phyloP scores from a whole-genome alignment of 202 grass and related monocot genomes.

The Sporobolus alterniflorus region DNA sequence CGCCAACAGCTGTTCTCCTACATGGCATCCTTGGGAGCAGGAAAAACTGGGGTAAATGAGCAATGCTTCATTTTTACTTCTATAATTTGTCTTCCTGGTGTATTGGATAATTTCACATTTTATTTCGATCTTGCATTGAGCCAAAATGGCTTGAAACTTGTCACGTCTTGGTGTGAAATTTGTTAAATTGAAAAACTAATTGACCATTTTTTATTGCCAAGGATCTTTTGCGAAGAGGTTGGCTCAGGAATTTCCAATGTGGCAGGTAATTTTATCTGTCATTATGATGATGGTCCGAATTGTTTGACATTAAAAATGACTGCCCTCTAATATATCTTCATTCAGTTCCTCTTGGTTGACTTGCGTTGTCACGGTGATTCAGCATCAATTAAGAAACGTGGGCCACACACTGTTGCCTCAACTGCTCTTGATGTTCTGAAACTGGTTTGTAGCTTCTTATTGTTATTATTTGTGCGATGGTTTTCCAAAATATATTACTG shows the following conservation, averaged over 20 bases:
- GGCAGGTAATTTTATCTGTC: slow-evolving; percentile 67
- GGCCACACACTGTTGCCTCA: slow-evolving; percentile 82
- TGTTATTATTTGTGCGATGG: not conserved
- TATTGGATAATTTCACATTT: not conserved
- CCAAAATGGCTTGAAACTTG: not conserved
- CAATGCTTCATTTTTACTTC: not conserved
- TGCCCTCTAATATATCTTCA: slow-evolving; percentile 15
- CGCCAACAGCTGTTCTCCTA: slow-evolving; percentile 95
- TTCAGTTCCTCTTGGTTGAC: slow-evolving; percentile 99
- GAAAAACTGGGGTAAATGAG: slow-evolving; percentile 95
- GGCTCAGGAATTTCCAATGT: slow-evolving; percentile 98
- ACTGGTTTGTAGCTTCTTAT: slow-evolving; percentile 59
- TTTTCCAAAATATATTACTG: slow-evolving; percentile 8
- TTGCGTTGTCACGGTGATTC: slow-evolving; percentile 94
- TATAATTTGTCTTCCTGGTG: slow-evolving; percentile 1
- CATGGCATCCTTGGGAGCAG: slow-evolving; percentile 94
- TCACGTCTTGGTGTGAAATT: not conserved
- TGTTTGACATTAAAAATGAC: slow-evolving; percentile 2
- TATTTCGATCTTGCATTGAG: not conserved
- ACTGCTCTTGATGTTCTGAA: slow-evolving; percentile 97
- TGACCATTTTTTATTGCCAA: slow-evolving; percentile 23
- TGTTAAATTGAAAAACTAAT: slow-evolving; percentile 21
- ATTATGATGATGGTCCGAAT: slow-evolving; percentile 22
- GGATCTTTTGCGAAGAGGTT: slow-evolving; percentile 92
- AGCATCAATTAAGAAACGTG: slow-evolving; percentile 72